Evolutionary conservation across 2,329 filamentous ascomycete species (phyloP), one percentile per base, ranked within the genome.

Genomic region (Phyllosticta ampelicida): DNA sequence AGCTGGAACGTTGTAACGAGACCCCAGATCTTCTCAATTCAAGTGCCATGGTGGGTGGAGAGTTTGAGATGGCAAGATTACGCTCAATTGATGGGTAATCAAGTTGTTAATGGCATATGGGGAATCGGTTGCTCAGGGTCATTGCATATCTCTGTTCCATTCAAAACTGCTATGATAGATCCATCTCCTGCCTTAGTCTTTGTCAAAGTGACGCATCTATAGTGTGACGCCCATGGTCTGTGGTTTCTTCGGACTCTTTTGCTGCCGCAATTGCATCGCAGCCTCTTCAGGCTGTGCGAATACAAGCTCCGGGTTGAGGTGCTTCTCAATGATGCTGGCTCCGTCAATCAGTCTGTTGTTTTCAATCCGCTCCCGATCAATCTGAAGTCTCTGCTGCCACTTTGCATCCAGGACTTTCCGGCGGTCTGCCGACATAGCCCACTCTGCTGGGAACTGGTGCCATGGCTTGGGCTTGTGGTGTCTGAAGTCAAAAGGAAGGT

Each of bases 401-500:
- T 78, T 75, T 49, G 77, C 78, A n/a, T 83, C 80, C 54, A 96
- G 76, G 71, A 87, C 79, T 66, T 75, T 70, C 68, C 79, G 80
- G 62, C 89, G 80, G 73, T 87, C 78, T 52, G 82, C 74, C 1
- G 87, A 91, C 79, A 99, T 75, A 60, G 80, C 82, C 94, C 94
- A 99, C 64, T 85, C 82, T 65, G 83, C 80, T 1, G 94, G 94
- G 73, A 96, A 97, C 63, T 78, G 80, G 57, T 82, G 78, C 69
- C 82, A 82, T 49, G 71, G 71, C 76, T 86, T 87, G 62, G 81
- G 78, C 67, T 81, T 85, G 76, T 92, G 85, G 73, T 97, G 92
- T 65, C 94, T 81, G 61, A 89, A 86, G 69, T 99, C 91, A 53
- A 97, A 80, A 1, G 94, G 92, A 28, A 99, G 75, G 70, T 99